These are phyloP conservation scores for Amanita polypyramis DNA, from an alignment of 768 basidiomycete genomes.

Conservation along the genomic window DNA sequence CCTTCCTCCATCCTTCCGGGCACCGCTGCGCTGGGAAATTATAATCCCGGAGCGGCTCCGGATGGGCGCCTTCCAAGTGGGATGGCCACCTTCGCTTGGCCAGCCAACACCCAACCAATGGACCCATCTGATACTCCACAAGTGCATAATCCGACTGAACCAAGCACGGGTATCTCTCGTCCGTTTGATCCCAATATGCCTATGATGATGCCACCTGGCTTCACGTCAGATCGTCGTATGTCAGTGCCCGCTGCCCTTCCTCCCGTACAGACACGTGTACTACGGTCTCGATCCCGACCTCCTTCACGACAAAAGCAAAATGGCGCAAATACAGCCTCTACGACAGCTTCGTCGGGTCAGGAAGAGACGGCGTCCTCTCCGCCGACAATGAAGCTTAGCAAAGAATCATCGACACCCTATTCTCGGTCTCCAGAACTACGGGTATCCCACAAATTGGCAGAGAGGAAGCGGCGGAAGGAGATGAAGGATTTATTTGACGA, in stretches of 20 bases:
- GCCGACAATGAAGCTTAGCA: conserved; percentile 28
- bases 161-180: conserved; percentile 30
- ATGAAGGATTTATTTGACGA: conserved; percentile 99
- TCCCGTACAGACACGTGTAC: conserved; percentile 27
- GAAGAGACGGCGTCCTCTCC: conserved; percentile 34
- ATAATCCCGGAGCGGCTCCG: conserved; percentile 31
- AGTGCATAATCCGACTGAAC: conserved; percentile 35
- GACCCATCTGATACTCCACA: conserved; percentile 24
- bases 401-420: conserved; percentile 68
- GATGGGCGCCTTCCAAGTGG: conserved; percentile 52
- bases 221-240: conserved; percentile 62
- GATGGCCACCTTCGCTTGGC: conserved; percentile 68
- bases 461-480: conserved; percentile 93
- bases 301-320: conserved; percentile 51
- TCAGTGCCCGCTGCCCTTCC: conserved; percentile 35
- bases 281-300: conserved; percentile 62
- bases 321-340: conserved; percentile 26
- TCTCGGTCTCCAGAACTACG: conserved; percentile 92
- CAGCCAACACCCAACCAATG: conserved; percentile 30
- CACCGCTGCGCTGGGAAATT: conserved; percentile 38
- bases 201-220: conserved; percentile 49
- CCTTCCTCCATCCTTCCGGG: conserved; percentile 62
- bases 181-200: conserved; percentile 38
- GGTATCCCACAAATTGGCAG: conserved; percentile 94
- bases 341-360: conserved; percentile 28